Conservation (phyloP, 495 filamentous ascomycete species). For the Xylaria scruposa region DNA sequence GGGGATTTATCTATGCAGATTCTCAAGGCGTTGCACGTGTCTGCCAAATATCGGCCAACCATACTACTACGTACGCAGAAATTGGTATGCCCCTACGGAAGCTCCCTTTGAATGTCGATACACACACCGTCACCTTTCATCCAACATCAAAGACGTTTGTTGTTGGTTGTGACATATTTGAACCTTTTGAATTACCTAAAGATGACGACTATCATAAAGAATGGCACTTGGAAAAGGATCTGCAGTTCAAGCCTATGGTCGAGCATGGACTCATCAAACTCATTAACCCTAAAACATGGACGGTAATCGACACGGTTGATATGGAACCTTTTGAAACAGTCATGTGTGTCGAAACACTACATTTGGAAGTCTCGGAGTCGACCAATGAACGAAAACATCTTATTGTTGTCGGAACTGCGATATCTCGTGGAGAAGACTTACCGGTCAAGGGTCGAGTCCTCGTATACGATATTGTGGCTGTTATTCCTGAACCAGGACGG, state of each 20-base stretch:
- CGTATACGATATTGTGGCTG: slow-evolving; percentile 88
- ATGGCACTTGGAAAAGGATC: slow-evolving; percentile 72
- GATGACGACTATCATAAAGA: slow-evolving; percentile 83
- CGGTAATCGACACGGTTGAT: slow-evolving; percentile 73
- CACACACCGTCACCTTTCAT: slow-evolving; percentile 79
- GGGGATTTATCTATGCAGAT: slow-evolving; percentile 84
- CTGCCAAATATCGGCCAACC: slow-evolving; percentile 66
- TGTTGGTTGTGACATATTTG: slow-evolving; percentile 67
- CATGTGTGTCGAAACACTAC: slow-evolving; percentile 80
- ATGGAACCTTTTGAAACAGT: slow-evolving; percentile 77
- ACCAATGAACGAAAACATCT: slow-evolving; percentile 84
- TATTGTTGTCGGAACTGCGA: slow-evolving; percentile 83
- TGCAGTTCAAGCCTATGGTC: slow-evolving; percentile 68
- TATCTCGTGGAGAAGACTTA: slow-evolving; percentile 86
- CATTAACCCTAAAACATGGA: slow-evolving; percentile 75
- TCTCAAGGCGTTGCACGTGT: slow-evolving; percentile 67
- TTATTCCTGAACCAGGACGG: slow-evolving; percentile 84
- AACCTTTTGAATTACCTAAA: slow-evolving; percentile 80
- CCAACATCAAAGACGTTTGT: slow-evolving; percentile 75
- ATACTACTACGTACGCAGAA: slow-evolving; percentile 69
- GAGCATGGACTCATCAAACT: slow-evolving; percentile 75
- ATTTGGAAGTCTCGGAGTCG: slow-evolving; percentile 86
- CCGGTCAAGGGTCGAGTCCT: slow-evolving; percentile 84
- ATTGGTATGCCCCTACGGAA: slow-evolving; percentile 73
- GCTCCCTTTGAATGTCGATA: slow-evolving; percentile 70